A percentile compares a stretch with the other conserved stretches of the same genome.
phyloP scores from a whole-genome alignment of 2,329 filamentous ascomycete species.

The Claviceps lovelessii region DNA sequence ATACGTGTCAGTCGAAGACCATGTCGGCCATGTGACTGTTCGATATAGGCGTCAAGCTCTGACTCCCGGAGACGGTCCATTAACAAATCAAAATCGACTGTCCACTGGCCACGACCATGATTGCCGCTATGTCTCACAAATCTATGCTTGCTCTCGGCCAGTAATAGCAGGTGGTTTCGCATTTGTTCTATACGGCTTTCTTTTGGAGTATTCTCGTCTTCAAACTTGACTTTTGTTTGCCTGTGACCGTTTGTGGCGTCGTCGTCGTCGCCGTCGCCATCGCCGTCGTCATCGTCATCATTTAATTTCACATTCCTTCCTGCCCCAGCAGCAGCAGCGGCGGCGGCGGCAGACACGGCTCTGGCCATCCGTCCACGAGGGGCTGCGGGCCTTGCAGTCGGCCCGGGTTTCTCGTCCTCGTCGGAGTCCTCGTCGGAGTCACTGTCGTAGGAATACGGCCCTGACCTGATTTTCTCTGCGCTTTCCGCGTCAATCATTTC shows the following conservation, averaged over 20 bases:
- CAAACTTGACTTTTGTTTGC: conserved; percentile 35
- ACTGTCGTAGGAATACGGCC: conserved; percentile 18
- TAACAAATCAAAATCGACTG: conserved; percentile 65
- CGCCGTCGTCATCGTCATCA: conserved; percentile 6
- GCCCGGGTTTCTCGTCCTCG: conserved; percentile 8
- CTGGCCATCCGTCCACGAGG: conserved; percentile 6
- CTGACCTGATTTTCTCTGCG: conserved; percentile 34
- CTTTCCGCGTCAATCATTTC: conserved; percentile 32
- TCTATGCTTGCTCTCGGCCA: conserved; percentile 52
- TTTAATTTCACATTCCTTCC: conserved; percentile 17
- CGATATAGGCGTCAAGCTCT: conserved; percentile 71
- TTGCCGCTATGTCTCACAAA: conserved; percentile 56
- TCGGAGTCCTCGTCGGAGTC: conserved; percentile 22
- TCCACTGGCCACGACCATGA: conserved; percentile 58
- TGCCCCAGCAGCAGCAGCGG: neutral
- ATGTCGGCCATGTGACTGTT: conserved; percentile 59
- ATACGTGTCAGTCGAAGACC: conserved; percentile 77
- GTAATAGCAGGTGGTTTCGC: conserved; percentile 57
- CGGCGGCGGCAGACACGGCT: conserved; percentile 2
- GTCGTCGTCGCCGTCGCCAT: neutral
- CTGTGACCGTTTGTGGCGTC: conserved; percentile 20
- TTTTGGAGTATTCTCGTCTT: conserved; percentile 28
- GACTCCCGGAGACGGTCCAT: conserved; percentile 55
- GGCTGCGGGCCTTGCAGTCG: neutral
- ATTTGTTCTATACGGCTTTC: conserved; percentile 42